A percentile compares a stretch with the other conserved stretches of the same genome.
These are phyloP conservation scores for Cyclotella kingstonii DNA, from an alignment of 108 stramenopile genomes.

Conservation along the genomic window DNA sequence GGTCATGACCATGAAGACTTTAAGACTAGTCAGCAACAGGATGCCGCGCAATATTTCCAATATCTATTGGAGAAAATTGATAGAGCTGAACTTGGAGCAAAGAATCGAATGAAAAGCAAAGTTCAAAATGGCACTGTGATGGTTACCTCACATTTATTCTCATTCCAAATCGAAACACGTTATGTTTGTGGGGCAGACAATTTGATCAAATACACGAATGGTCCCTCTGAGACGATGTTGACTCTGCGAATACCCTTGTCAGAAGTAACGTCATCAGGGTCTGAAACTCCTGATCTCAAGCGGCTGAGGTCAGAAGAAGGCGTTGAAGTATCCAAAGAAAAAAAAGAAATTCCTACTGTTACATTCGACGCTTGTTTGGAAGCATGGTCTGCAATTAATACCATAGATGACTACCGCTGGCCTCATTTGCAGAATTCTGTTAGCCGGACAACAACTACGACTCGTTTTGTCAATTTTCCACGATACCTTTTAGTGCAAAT, in stretches of 20 bases:
- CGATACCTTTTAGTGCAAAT: slow-evolving; percentile 92
- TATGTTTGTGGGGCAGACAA: slow-evolving; percentile 72
- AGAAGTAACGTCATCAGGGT: slow-evolving; percentile 54
- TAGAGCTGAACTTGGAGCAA: slow-evolving; percentile 64
- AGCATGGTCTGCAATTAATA: slow-evolving; percentile 65
- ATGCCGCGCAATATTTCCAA: slow-evolving; percentile 95
- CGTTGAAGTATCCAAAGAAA: slow-evolving; percentile 55
- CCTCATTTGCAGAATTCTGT: slow-evolving; percentile 63
- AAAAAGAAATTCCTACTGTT: slow-evolving; percentile 75
- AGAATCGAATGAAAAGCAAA: slow-evolving; percentile 25
- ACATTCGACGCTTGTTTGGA: slow-evolving; percentile 85
- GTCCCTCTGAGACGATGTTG: slow-evolving; percentile 68
- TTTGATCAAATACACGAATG: slow-evolving; percentile 73
- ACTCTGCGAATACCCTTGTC: slow-evolving; percentile 88
- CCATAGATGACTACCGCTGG: slow-evolving; percentile 81
- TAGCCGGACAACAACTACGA: slow-evolving; percentile 46
- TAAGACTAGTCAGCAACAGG: slow-evolving; percentile 96
- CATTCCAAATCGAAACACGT: slow-evolving; percentile 76
- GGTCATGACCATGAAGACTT: slow-evolving; percentile 95
- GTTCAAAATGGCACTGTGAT: slow-evolving; percentile 24
- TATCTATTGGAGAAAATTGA: slow-evolving; percentile 87
- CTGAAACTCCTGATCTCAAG: slow-evolving; percentile 57
- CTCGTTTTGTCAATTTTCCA: slow-evolving; percentile 87
- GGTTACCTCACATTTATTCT: slow-evolving; percentile 70
- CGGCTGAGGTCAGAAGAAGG: slow-evolving; percentile 49